A percentile compares a stretch with the other conserved stretches of the same genome.
Evolutionary conservation across 2,329 filamentous ascomycete species (phyloP).

Genomic region (Paecilomyces variotii): DNA sequence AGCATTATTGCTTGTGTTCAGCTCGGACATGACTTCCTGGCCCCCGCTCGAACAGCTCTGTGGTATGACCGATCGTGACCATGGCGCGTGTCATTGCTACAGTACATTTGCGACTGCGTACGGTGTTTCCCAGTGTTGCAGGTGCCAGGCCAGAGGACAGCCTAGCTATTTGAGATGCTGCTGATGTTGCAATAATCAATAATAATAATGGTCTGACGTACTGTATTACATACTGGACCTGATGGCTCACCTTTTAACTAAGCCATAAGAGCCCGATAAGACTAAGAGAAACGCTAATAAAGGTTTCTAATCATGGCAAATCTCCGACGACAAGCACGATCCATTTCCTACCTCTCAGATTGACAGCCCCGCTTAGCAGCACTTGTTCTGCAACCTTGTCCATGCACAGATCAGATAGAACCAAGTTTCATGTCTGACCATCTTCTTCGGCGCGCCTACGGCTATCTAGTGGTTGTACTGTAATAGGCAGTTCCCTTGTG

Average conservation of each 20-base stretch:
- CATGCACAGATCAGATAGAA: neutral
- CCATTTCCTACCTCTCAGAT: neutral
- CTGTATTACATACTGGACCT: too few species aligned
- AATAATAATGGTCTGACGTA: too few species aligned
- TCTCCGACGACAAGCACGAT: neutral
- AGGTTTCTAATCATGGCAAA: neutral
- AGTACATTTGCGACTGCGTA: neutral
- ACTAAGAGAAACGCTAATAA: neutral
- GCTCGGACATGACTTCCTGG: conserved; percentile 2
- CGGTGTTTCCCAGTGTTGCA: neutral
- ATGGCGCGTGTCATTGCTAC: neutral
- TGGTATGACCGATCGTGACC: neutral
- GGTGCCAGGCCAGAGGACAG: neutral
- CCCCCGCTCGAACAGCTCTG: neutral
- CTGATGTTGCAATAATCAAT: neutral
- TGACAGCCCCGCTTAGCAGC: neutral
- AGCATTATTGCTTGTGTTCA: neutral
- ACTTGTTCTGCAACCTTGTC: neutral
- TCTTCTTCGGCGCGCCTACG: neutral
- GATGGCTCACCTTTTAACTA: too few species aligned
- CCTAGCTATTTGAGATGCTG: neutral
- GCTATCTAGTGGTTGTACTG: neutral
- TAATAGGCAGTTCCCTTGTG: neutral
- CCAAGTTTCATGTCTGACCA: neutral
- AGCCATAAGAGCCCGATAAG: neutral